A percentile compares a stretch with the other conserved stretches of the same genome.
Evolutionary conservation across 208 protist species (phyloP).

Genomic region (Leishmania gerbilli): DNA sequence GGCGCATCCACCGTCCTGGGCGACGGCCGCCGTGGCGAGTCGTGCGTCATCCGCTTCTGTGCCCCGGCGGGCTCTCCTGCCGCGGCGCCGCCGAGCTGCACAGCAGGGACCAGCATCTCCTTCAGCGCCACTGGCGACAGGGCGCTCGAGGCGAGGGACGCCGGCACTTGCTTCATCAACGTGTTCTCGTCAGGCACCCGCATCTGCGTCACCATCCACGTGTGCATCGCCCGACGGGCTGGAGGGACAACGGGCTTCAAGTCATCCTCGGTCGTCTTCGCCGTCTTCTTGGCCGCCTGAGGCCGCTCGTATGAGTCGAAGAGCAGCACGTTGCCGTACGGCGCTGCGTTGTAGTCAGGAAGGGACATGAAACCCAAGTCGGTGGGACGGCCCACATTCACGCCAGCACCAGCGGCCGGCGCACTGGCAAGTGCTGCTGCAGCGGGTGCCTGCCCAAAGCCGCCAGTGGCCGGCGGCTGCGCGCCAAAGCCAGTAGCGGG

Average conservation of each 20-base stretch:
- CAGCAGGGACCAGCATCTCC: constrained; percentile 53
- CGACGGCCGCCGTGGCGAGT: constrained; percentile 5
- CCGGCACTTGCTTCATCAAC: constrained; percentile 36
- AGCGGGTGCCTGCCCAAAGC: constrained; percentile 31
- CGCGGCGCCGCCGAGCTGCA: constrained; percentile 36
- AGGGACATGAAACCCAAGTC: constrained; percentile 66
- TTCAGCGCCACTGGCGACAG: constrained; percentile 63
- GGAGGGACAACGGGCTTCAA: constrained; percentile 17
- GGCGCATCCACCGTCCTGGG: background rate
- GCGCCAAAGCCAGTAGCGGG: constrained; percentile 13
- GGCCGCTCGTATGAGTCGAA: constrained; percentile 70
- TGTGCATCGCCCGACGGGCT: constrained; percentile 32
- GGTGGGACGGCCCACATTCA: constrained; percentile 33
- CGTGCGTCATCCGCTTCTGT: background rate
- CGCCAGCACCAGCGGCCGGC: constrained; percentile 3
- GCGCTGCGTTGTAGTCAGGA: constrained; percentile 75
- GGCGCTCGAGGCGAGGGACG: constrained; percentile 45
- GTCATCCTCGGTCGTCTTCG: constrained; percentile 26
- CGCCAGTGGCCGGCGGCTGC: constrained; percentile 4
- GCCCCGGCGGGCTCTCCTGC: background rate
- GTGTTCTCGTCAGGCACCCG: constrained; percentile 25
- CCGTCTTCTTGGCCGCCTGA: constrained; percentile 20
- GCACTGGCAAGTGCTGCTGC: constrained; percentile 2
- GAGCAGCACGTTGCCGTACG: constrained; percentile 81
- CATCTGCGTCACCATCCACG: constrained; percentile 34